These are phyloP conservation scores for Raddia distichophylla DNA, from an alignment of 176 grass and related monocot species.

Conservation along the genomic window DNA sequence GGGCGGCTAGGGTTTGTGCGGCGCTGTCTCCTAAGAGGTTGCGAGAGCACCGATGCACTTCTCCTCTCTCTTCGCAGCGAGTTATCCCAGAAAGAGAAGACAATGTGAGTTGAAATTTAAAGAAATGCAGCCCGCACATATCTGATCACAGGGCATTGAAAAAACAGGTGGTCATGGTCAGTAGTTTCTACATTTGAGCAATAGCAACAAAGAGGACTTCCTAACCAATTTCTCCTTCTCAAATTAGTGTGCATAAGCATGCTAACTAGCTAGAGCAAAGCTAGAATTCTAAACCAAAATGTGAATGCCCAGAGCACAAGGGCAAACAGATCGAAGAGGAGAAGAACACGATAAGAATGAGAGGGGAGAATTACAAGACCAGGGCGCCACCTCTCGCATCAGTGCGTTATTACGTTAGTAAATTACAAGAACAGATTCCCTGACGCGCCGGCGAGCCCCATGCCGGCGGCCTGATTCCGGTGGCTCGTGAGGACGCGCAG, in stretches of 20 bases:
- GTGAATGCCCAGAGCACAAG: not conserved
- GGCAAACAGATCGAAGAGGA: not conserved
- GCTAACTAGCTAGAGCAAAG: not conserved
- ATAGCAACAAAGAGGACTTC: too few relatives aligned
- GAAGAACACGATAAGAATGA: not conserved
- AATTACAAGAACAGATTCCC: constrained; percentile 56
- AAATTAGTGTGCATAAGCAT: not conserved
- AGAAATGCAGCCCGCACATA: too few relatives aligned
- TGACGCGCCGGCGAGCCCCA: constrained; percentile 43
- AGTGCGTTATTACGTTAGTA: not conserved
- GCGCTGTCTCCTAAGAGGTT: too few relatives aligned
- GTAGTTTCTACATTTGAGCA: too few relatives aligned
- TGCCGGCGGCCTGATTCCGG: constrained; percentile 42
- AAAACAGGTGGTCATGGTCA: too few relatives aligned
- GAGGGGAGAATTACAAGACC: not conserved
- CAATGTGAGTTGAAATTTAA: too few relatives aligned
- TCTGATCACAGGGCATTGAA: too few relatives aligned
- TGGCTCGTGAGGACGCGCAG: constrained; percentile 70
- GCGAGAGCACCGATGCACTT: too few relatives aligned
- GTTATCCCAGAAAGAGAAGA: too few relatives aligned
- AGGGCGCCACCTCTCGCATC: not conserved
- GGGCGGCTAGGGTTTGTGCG: too few relatives aligned
- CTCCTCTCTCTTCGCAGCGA: too few relatives aligned
- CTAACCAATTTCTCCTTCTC: too few relatives aligned
- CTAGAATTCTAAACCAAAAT: constrained; percentile 19